A percentile compares a stretch with the other conserved stretches of the same genome.
phyloP scores from a whole-genome alignment of 2,329 filamentous ascomycete genomes.

The Diaporthe helianthi region DNA sequence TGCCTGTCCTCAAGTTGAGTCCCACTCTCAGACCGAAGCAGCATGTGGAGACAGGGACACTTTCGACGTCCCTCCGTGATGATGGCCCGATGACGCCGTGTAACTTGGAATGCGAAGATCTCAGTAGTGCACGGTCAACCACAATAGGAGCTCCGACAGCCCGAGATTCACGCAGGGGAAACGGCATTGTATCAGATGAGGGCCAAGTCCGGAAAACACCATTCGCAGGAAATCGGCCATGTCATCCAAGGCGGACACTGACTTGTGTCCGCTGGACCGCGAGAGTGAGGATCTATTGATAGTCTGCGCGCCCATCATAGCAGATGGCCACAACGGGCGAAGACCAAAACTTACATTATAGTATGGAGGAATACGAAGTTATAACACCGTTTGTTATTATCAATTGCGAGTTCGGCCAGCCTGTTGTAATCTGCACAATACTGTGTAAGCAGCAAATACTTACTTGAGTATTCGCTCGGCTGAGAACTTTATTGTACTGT shows the following conservation, averaged over 20 bases:
- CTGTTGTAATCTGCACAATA: neutral
- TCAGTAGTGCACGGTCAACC: conserved; percentile 16
- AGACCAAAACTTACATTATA: neutral
- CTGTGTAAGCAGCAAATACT: too few species aligned
- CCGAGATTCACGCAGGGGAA: neutral
- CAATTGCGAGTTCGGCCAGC: conserved; percentile 5
- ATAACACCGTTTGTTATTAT: conserved; percentile 10
- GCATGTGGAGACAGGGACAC: conserved; percentile 26
- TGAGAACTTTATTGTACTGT: neutral
- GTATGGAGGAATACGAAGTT: conserved; percentile 16
- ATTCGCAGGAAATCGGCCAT: neutral
- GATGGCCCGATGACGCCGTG: conserved; percentile 30
- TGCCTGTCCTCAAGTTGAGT: neutral
- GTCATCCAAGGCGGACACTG: neutral
- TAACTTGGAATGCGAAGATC: conserved; percentile 20
- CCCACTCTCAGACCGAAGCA: conserved; percentile 21
- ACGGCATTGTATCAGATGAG: neutral
- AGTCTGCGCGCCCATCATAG: neutral
- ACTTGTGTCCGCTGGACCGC: neutral
- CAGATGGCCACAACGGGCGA: neutral
- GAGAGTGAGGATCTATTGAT: neutral
- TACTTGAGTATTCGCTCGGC: too few species aligned
- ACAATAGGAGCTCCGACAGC: neutral
- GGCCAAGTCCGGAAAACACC: too few species aligned
- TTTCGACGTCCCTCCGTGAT: conserved; percentile 23